Conservation (phyloP, 2,329 filamentous ascomycete species). For the Aspergillus awamori region DNA sequence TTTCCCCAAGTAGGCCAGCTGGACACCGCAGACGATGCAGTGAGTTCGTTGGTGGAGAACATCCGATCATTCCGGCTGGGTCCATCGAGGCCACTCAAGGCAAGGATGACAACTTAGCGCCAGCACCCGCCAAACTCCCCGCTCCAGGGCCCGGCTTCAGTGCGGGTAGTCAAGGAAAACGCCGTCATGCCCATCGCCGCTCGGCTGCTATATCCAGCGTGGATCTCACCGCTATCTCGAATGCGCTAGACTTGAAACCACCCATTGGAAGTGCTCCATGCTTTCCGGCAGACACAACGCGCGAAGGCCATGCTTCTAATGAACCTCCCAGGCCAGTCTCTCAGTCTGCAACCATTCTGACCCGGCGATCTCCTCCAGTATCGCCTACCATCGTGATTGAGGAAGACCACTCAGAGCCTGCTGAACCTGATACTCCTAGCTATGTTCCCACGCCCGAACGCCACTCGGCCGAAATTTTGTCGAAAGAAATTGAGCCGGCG, state of each 20-base stretch:
- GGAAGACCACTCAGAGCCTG: slow-evolving; percentile 13
- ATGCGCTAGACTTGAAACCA: slow-evolving; percentile 44
- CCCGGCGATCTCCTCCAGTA: slow-evolving; percentile 36
- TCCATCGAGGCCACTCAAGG: slow-evolving; percentile 60
- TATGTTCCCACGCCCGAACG: slow-evolving; percentile 64
- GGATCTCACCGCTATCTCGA: slow-evolving; percentile 65
- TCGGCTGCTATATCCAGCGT: slow-evolving; percentile 82
- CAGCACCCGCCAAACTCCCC: slow-evolving; percentile 30
- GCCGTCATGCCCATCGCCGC: slow-evolving; percentile 78
- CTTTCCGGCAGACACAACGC: slow-evolving; percentile 49
- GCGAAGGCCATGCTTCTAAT: slow-evolving; percentile 31
- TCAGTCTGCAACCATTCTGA: slow-evolving; percentile 35
- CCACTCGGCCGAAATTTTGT: slow-evolving; percentile 81
- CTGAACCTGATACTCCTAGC: slow-evolving; percentile 15
- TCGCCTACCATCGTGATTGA: slow-evolving; percentile 33
- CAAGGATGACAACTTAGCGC: slow-evolving; percentile 27
- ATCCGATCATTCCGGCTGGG: slow-evolving; percentile 53
- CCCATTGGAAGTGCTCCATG: slow-evolving; percentile 63
- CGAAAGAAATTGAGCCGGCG: slow-evolving; percentile 76
- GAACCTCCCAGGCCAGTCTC: slow-evolving; percentile 37
- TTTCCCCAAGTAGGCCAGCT: slow-evolving; percentile 58
- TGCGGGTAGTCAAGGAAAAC: slow-evolving; percentile 56
- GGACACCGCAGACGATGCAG: slow-evolving; percentile 78
- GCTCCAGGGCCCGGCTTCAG: slow-evolving; percentile 40
- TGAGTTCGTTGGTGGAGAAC: slow-evolving; percentile 77